A percentile compares a stretch with the other conserved stretches of the same genome.
Conservation (phyloP, 768 basidiomycete genomes). For the Agaricus sinodeliciosus region DNA sequence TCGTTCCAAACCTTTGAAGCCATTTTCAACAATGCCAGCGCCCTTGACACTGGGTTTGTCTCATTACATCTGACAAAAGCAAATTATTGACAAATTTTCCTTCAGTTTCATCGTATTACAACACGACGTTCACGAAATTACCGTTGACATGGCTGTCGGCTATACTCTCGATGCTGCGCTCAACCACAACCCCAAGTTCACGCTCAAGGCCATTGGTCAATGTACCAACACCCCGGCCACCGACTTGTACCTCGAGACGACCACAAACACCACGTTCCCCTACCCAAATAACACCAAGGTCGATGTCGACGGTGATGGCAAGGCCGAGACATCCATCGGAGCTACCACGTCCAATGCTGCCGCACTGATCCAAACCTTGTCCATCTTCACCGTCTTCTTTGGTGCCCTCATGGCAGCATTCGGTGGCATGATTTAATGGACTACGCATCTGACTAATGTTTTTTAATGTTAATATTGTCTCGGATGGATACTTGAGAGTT, state of each 20-base stretch:
- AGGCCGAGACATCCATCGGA: constrained; percentile 24
- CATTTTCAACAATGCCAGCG: constrained; percentile 66
- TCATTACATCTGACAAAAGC: background rate
- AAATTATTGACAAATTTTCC: constrained; percentile 4
- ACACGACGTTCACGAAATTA: constrained; percentile 80
- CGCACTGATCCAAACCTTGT: background rate
- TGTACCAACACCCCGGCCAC: constrained; percentile 60
- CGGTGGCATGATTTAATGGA: background rate
- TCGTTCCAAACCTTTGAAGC: constrained; percentile 52
- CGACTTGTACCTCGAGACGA: constrained; percentile 84
- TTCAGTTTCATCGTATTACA: constrained; percentile 80
- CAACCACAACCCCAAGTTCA: constrained; percentile 56
- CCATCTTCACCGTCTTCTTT: background rate
- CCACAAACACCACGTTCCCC: constrained; percentile 63
- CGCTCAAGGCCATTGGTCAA: constrained; percentile 69
- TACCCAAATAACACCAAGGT: constrained; percentile 31
- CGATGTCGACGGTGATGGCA: constrained; percentile 32
- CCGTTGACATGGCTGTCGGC: constrained; percentile 85
- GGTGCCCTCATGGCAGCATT: constrained; percentile 2
- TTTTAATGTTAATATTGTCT: background rate
- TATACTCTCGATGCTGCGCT: constrained; percentile 79
- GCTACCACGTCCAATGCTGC: constrained; percentile 15
- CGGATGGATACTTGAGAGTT: background rate
- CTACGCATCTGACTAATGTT: too few relatives aligned
- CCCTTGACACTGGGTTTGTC: constrained; percentile 51